Evolutionary conservation across 345 rosid species (phyloP), one percentile per base, ranked within the genome.

Genomic region (Camelina sativa): DNA sequence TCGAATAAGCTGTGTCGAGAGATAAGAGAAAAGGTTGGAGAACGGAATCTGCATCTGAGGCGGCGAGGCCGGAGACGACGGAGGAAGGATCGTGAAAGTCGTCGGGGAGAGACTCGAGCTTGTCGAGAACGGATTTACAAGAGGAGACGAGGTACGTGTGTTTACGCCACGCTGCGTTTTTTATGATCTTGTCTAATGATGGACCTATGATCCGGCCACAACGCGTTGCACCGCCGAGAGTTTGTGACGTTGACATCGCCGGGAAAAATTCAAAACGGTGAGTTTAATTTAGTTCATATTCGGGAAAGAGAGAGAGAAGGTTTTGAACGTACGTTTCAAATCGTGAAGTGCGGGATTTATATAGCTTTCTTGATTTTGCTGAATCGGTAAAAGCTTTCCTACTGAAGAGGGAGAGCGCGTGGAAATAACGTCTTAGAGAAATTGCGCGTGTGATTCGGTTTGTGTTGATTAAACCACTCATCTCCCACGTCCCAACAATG

Each of bases 91-190:
- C 82, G 60, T 64, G 56, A n/a, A 84, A 41, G 55, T 68, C 60
- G 69, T 84, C 85, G 76, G 85, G 69, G 69, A 90, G 77, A 53
- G 92, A 76, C 37, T 89, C 91, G 62, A 95, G 96, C 65, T 69
- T 83, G 82, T 95, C 96, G 70, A 95, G 97, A 56, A 83, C 88
- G 22, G 98, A 84, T 82, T 92, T 95, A 79, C 96, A 92, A 10
- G 98, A 74, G 64, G 97, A 80, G 62, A 95, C 99, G 62, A 95
- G 83, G 72, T 86, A 85, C 25, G 98, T 85, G 74, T 95, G 99
- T 73, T 95, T 95, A 35, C 99, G 80, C 98, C 99, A 95, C 13
- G 97, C 97, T 0, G 97, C 98, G 80, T 95, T 95, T 58, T 95
- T 95, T 2, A 95, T 84, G 84, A 95, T 92, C 81, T 90, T 90